These are phyloP conservation scores for Telfairia occidentalis DNA, from an alignment of 331 rosid genomes.

Conservation along the genomic window DNA sequence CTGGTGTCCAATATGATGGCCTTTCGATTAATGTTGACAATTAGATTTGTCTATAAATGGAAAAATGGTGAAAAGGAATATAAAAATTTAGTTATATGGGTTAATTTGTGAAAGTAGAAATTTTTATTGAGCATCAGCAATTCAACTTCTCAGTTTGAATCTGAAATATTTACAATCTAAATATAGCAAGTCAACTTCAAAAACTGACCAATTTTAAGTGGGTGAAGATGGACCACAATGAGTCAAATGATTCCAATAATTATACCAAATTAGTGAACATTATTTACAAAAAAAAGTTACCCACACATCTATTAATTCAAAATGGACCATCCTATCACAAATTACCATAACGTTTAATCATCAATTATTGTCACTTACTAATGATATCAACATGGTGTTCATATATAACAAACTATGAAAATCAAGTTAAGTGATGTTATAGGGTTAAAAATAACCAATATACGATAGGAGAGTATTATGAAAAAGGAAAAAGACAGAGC, in stretches of 20 bases:
- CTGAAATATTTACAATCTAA: neutral
- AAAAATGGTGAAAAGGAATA: neutral
- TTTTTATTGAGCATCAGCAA: neutral
- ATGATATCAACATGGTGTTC: too few relatives aligned
- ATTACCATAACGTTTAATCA: too few relatives aligned
- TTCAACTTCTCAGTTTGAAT: neutral
- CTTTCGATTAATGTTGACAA: too few relatives aligned
- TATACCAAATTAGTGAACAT: neutral
- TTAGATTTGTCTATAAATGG: too few relatives aligned
- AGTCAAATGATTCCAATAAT: neutral
- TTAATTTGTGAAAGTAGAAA: neutral
- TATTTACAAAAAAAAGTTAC: neutral
- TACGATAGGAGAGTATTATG: too few relatives aligned
- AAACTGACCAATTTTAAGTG: neutral
- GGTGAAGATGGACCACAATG: neutral
- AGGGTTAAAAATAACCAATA: too few relatives aligned
- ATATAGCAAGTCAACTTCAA: neutral
- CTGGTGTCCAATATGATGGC: too few relatives aligned
- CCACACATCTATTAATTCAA: neutral
- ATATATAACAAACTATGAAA: too few relatives aligned
- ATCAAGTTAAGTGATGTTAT: too few relatives aligned
- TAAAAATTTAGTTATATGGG: neutral
- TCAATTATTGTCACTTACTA: too few relatives aligned
- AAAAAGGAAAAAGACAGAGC: too few relatives aligned
- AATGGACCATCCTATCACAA: conserved; percentile 8